A percentile compares a stretch with the other conserved stretches of the same genome.
Evolutionary conservation across 805 yeast species (phyloP).

Genomic region (Blastobotrys chiropterorum): DNA sequence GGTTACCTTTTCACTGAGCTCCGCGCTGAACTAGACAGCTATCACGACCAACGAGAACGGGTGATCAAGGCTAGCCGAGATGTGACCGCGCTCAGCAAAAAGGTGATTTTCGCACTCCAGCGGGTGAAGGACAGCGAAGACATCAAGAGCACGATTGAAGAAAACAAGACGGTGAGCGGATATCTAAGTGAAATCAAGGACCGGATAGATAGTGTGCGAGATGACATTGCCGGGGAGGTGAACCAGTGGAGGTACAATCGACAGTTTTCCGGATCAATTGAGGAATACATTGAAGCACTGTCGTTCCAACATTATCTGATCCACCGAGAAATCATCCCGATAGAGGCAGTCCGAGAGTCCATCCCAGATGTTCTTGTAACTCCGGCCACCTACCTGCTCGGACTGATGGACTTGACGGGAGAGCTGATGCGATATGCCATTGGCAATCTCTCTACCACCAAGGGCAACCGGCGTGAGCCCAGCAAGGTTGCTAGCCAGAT

Average conservation of each 20-base stretch:
- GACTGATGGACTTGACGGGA: constrained; percentile 38
- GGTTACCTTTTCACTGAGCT: not conserved
- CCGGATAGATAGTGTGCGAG: constrained; percentile 6
- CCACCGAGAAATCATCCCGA: constrained; percentile 11
- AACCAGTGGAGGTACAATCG: constrained; percentile 15
- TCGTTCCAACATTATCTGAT: constrained; percentile 19
- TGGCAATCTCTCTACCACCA: constrained; percentile 19
- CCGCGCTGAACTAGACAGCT: constrained; percentile 15
- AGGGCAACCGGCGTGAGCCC: not conserved
- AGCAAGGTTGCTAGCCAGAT: constrained; percentile 16
- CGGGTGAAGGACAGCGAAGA: constrained; percentile 7
- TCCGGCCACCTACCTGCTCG: constrained; percentile 34
- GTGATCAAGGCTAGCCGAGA: constrained; percentile 35
- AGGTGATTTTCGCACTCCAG: constrained; percentile 28
- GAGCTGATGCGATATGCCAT: constrained; percentile 39
- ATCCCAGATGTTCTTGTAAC: constrained; percentile 13
- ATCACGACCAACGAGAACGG: constrained; percentile 33
- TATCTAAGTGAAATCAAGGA: constrained; percentile 3
- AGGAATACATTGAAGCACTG: constrained; percentile 26
- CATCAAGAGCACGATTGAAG: not conserved
- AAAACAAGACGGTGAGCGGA: not conserved
- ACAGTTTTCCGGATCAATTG: constrained; percentile 21
- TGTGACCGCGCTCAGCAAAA: constrained; percentile 36
- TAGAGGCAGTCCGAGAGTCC: not conserved
- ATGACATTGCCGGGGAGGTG: constrained; percentile 5